Conservation (phyloP, 352 stramenopile species). For the Pythium coloratum region DNA sequence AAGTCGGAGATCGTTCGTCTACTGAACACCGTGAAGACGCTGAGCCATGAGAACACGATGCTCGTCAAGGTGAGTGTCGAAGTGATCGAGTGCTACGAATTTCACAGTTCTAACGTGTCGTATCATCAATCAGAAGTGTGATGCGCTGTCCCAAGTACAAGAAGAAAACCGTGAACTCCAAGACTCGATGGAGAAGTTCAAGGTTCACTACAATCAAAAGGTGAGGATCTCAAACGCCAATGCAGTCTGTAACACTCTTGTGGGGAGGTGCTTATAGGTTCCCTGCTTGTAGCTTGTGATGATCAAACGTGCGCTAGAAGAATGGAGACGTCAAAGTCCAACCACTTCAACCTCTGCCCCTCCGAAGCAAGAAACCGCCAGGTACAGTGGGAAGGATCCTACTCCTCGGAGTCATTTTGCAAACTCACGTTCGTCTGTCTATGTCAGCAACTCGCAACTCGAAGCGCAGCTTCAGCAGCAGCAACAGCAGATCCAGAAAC, state of each 20-base stretch:
- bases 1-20: slow-evolving; percentile 84
- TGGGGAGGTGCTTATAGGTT: neutral
- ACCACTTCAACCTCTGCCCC: neutral
- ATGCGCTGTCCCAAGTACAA: slow-evolving; percentile 68
- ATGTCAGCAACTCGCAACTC: slow-evolving; percentile 26
- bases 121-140: slow-evolving; percentile 58
- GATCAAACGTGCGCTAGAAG: slow-evolving; percentile 88
- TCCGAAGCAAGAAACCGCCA: neutral
- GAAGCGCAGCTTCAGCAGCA: slow-evolving; percentile 47
- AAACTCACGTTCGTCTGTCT: slow-evolving; percentile 2
- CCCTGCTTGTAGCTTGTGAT: slow-evolving; percentile 59
- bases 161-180: slow-evolving; percentile 76
- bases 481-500: slow-evolving; percentile 56
- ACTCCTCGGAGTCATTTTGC: neutral
- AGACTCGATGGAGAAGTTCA: slow-evolving; percentile 84
- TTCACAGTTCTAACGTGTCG: no score
- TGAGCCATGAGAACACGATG: slow-evolving; percentile 83
- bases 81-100: neutral
- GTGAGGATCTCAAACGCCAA: slow-evolving; percentile 22
- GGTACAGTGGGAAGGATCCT: neutral
- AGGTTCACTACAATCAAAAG: slow-evolving; percentile 88
- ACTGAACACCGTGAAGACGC: slow-evolving; percentile 81
- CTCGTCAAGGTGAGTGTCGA: slow-evolving; percentile 61
- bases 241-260: no score
- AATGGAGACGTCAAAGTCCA: slow-evolving; percentile 66